Evolutionary conservation across 768 basidiomycete genomes (phyloP).

Genomic region (Mycena maculata): DNA sequence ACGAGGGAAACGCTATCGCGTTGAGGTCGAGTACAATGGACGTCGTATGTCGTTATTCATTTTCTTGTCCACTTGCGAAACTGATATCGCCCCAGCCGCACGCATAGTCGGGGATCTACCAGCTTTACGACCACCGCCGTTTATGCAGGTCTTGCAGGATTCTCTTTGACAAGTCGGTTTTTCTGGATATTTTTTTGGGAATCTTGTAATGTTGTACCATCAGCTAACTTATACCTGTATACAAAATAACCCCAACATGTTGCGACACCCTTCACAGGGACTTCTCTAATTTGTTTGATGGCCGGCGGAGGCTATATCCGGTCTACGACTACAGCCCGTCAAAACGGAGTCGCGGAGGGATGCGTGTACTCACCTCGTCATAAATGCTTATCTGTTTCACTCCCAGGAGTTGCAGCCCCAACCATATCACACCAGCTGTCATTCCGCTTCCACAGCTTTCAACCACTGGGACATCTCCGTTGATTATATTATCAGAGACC

Average conservation of each 20-base stretch:
- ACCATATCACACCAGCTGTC: constrained; percentile 96
- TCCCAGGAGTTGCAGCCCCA: constrained; percentile 83
- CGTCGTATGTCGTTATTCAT: constrained; percentile 55
- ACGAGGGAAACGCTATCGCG: constrained; percentile 68
- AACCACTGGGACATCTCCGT: constrained; percentile 70
- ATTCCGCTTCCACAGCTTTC: constrained; percentile 96
- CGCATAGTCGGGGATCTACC: constrained; percentile 62
- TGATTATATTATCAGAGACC: no score
- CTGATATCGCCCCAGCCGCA: constrained; percentile 56
- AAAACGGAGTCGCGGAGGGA: not conserved
- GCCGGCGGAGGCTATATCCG: constrained; percentile 86
- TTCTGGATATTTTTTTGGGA: constrained; percentile 2
- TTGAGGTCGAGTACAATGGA: constrained; percentile 77
- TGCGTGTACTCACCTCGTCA: constrained; percentile 77
- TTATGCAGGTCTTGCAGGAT: constrained; percentile 71
- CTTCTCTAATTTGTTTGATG: constrained; percentile 80
- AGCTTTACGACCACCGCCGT: constrained; percentile 66
- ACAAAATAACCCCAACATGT: constrained; percentile 15
- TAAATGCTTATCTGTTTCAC: constrained; percentile 78
- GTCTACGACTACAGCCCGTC: constrained; percentile 83
- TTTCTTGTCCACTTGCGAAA: constrained; percentile 3
- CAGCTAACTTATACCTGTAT: not conserved
- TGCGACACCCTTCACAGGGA: constrained; percentile 35
- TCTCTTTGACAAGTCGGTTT: constrained; percentile 36
- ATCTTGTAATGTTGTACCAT: constrained; percentile 25